phyloP scores from a whole-genome alignment of 805 yeast species.

The Candida michaelii region DNA sequence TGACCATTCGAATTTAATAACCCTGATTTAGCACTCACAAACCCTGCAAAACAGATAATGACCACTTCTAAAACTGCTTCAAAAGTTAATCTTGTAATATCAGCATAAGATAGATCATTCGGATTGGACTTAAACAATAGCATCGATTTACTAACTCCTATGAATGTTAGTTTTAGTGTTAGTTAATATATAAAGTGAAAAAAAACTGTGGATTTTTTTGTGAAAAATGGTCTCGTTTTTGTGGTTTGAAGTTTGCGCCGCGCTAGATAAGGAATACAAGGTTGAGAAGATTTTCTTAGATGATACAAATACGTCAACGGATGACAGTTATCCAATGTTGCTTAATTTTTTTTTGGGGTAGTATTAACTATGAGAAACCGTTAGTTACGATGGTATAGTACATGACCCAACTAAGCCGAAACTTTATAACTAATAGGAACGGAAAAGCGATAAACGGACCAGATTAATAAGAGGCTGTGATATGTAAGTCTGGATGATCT shows the following conservation, averaged over 20 bases:
- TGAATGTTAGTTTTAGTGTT: background rate
- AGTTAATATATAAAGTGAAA: background rate
- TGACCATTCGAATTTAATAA: conserved; percentile 72
- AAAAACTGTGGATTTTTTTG: background rate
- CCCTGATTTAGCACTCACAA: conserved; percentile 74
- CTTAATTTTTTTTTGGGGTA: background rate
- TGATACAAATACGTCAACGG: background rate
- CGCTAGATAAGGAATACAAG: conserved; percentile 1
- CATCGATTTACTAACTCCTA: background rate
- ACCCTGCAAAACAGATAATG: conserved; percentile 82
- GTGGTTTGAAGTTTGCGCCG: conserved; percentile 4
- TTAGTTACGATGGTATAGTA: too few species aligned
- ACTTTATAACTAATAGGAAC: too few species aligned
- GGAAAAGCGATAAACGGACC: too few species aligned
- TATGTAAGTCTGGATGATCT: too few species aligned
- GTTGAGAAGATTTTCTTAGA: background rate
- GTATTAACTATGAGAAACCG: too few species aligned
- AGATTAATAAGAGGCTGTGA: too few species aligned
- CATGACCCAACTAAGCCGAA: background rate
- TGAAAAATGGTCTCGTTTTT: conserved; percentile 2
- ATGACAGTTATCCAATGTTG: conserved; percentile 1
- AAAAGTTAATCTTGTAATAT: conserved; percentile 68
- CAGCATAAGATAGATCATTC: conserved; percentile 32
- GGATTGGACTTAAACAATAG: conserved; percentile 4
- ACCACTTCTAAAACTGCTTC: conserved; percentile 93